Base-by-base conservation (phyloP, 495 filamentous ascomycete species). In the Annulohypoxylon maeteangense region DNA sequence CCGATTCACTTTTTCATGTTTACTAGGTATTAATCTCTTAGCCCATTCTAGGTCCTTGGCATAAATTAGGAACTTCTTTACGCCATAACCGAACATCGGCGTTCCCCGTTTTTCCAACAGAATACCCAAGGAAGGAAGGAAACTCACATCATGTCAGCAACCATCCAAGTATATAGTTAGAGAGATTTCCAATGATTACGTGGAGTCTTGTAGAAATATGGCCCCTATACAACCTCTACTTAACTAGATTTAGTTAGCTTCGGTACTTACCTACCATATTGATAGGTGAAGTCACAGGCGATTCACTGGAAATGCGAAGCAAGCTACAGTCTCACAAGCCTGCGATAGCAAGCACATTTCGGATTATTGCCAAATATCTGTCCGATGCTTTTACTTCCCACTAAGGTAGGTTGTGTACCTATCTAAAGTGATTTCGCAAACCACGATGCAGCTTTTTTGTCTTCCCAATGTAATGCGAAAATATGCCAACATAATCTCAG, bases 401-500 rank as follows among this genome's bases (percentile, higher is more conserved):
- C 29, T 20, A 29, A 56, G 22, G 29, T 50, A 18, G 18, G 56
- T 36, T 36, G 27, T 18, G 7, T 67, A 68, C 25, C 34, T 42
- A 53, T 44, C 31, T 53, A 7, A 25, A 18, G 31, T 32, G 6
- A 40, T 40, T 62, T 65, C 42, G 47, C 36, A 47, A 60, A 61
- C 31, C 32, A 58, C 31, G 42, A 53, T 14, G 47, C 51, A 56
- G 51, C 14, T 61, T 65, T 67, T 66, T 70, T 54, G 22, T 65
- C 29, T 60, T 54, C 38, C 59, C 61, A 55, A 58, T 69, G 65
- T 65, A 50, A 73, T 73, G 70, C 70, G 62, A 50, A 32, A 55
- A 62, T 27, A 66, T 62, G 66, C 59, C 40, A 57, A 62, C 38
- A 16, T 50, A 20, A 47, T 61, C 23, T 44, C 8, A 50, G 20